phyloP scores from a whole-genome alignment of 371 early-diverging fungal species.

The Chytridium lagenaria region DNA sequence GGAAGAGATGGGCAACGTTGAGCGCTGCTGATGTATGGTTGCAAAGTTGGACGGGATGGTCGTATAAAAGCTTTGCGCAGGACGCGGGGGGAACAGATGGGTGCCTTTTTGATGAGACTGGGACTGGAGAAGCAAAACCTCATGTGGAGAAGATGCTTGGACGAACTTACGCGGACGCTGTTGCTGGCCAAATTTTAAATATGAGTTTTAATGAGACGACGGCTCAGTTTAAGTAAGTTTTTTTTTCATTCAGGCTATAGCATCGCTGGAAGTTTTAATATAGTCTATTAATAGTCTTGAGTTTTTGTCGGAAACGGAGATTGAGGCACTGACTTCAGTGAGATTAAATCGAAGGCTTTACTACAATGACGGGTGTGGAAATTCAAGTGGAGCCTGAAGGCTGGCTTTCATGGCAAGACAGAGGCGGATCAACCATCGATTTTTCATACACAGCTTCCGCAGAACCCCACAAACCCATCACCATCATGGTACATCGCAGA shows the following conservation, averaged over 20 bases:
- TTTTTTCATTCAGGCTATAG: background rate
- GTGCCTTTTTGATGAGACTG: slow-evolving; percentile 22
- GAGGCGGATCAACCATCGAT: background rate
- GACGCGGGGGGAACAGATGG: slow-evolving; percentile 23
- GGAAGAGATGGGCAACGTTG: slow-evolving; percentile 14
- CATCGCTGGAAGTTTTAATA: background rate
- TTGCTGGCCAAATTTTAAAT: slow-evolving; percentile 12
- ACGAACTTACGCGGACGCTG: slow-evolving; percentile 28
- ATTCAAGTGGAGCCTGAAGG: background rate
- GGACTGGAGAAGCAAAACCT: background rate
- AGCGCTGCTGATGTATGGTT: slow-evolving; percentile 32
- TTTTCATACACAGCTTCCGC: background rate
- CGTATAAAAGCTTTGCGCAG: slow-evolving; percentile 37
- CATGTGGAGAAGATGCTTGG: slow-evolving; percentile 23
- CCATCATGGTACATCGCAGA: too few species aligned
- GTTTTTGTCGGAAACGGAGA: background rate
- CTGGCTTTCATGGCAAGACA: background rate
- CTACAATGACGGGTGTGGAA: background rate
- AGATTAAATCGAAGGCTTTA: background rate
- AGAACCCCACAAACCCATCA: too few species aligned
- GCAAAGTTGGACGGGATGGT: slow-evolving; percentile 38
- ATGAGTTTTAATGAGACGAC: slow-evolving; percentile 27
- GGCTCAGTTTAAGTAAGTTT: slow-evolving; percentile 14
- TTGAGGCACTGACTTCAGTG: background rate
- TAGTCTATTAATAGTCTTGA: too few species aligned